Evolutionary conservation across 169 alveolate genomes (phyloP).

Genomic region (Neospora caninum): DNA sequence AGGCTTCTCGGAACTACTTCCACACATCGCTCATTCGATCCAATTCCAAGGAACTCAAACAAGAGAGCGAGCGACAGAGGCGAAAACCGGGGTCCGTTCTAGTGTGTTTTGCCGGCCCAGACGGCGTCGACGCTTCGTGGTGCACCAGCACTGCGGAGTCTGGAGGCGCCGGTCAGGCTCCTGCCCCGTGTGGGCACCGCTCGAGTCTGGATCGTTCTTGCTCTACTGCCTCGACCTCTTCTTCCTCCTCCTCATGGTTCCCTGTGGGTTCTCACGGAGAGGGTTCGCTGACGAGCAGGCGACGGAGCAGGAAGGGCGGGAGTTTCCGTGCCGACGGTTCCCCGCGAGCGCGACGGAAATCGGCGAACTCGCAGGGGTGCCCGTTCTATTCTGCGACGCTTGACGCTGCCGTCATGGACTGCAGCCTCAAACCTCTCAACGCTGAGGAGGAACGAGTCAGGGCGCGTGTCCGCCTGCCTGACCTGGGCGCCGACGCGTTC

Average conservation of each 20-base stretch:
- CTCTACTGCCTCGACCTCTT: neutral
- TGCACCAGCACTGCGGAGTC: too few species aligned
- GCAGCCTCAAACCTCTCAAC: neutral
- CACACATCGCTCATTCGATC: neutral
- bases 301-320: neutral
- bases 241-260: neutral
- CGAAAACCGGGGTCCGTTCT: too few species aligned
- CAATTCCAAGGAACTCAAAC: too few species aligned
- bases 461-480: conserved; percentile 7
- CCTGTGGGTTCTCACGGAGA: neutral
- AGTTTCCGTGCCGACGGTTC: neutral
- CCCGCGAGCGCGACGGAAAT: neutral
- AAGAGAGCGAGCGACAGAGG: too few species aligned
- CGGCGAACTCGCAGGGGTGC: neutral
- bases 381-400: neutral
- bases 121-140: too few species aligned
- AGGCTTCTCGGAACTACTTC: neutral
- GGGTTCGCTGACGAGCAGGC: neutral
- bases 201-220: too few species aligned
- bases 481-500: conserved; percentile 7
- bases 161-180: too few species aligned
- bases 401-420: neutral
- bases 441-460: neutral
- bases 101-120: too few species aligned
- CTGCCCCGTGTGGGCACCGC: too few species aligned